phyloP scores from a whole-genome alignment of 306 rosid species.

The Malus asiatica region DNA sequence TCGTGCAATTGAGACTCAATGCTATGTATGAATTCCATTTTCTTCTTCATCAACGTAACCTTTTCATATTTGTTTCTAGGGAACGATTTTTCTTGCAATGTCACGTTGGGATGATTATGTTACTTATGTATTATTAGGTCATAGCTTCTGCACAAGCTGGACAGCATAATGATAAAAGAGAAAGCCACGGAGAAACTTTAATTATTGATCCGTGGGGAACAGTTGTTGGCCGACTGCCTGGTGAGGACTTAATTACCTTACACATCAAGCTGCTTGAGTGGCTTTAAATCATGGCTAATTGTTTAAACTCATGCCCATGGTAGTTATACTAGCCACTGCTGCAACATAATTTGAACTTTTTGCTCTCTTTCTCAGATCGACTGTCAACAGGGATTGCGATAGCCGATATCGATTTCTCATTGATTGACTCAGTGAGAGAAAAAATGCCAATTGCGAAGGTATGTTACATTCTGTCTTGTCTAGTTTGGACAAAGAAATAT shows the following conservation, averaged over 20 bases:
- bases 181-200: conserved; percentile 82
- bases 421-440: conserved; percentile 65
- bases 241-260: conserved; percentile 33
- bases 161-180: conserved; percentile 63
- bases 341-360: conserved; percentile 5
- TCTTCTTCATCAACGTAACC: background rate
- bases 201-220: conserved; percentile 96
- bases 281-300: background rate
- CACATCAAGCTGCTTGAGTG: background rate
- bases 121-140: conserved; percentile 51
- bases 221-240: conserved; percentile 65
- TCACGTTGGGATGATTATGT: conserved; percentile 11
- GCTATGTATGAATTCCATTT: conserved; percentile 54
- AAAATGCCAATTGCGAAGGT: conserved; percentile 87
- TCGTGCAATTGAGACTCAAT: conserved; percentile 94
- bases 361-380: conserved; percentile 51
- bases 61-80: background rate
- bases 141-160: conserved; percentile 98
- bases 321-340: background rate
- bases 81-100: background rate
- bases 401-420: conserved; percentile 76
- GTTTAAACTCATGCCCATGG: background rate
- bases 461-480: conserved; percentile 21
- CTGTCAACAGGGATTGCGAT: conserved; percentile 69
- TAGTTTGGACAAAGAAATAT: background rate